These are phyloP conservation scores for Rhodotorula sp. DNA, from an alignment of 1,284 basidiomycete genomes.

Conservation along the genomic window DNA sequence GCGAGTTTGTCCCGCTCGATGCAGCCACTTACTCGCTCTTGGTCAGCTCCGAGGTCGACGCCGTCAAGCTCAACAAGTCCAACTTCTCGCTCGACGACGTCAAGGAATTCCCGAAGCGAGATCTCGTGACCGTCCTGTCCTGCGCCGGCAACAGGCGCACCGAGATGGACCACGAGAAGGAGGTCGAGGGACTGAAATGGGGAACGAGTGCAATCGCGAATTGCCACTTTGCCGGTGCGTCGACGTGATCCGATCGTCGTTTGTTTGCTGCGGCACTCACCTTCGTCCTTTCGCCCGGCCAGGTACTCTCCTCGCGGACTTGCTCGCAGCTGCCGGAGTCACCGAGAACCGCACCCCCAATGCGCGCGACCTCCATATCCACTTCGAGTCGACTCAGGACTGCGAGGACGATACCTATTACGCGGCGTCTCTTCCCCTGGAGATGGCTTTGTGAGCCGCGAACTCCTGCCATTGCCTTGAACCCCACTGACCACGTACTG, in stretches of 20 bases:
- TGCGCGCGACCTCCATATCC: conserved; percentile 27
- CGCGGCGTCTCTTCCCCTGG: conserved; percentile 37
- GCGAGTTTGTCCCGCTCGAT: conserved; percentile 10
- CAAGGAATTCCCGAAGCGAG: background rate
- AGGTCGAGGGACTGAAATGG: conserved; percentile 41
- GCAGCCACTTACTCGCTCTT: background rate
- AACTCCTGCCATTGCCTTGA: background rate
- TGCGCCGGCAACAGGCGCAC: conserved; percentile 42
- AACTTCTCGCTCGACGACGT: conserved; percentile 17
- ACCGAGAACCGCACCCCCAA: background rate
- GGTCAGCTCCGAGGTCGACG: conserved; percentile 15
- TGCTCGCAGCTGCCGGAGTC: conserved; percentile 15
- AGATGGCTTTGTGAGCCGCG: conserved; percentile 27
- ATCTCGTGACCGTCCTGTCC: conserved; percentile 7
- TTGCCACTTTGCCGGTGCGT: conserved; percentile 14
- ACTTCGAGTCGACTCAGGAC: conserved; percentile 35
- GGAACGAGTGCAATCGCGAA: conserved; percentile 27
- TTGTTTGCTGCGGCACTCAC: background rate
- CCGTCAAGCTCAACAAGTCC: background rate
- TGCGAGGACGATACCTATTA: conserved; percentile 39
- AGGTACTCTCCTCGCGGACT: conserved; percentile 19
- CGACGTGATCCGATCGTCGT: background rate
- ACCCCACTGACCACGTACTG: background rate
- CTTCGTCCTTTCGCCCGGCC: background rate
- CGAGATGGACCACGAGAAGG: conserved; percentile 36